These are phyloP conservation scores for Xylaria cubensis DNA, from an alignment of 495 filamentous ascomycete genomes.

Conservation along the genomic window DNA sequence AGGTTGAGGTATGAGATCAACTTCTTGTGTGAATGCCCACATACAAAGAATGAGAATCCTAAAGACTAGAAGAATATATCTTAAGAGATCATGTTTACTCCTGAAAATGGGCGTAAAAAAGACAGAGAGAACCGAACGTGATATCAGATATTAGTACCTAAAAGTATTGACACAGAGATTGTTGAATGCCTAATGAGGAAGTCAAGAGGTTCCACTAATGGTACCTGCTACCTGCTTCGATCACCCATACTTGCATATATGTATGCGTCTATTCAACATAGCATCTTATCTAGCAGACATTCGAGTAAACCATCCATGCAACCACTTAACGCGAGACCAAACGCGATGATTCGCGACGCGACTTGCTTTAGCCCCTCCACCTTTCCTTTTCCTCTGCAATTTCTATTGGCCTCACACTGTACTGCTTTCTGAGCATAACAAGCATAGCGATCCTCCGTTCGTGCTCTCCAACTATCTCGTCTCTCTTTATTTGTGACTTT, in stretches of 20 bases:
- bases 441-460: constrained; percentile 1
- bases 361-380: constrained; percentile 24
- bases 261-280: background rate
- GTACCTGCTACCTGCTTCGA: too few relatives aligned
- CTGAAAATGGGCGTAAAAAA: background rate
- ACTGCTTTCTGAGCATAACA: background rate
- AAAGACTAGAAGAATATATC: background rate
- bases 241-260: too few relatives aligned
- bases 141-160: background rate
- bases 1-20: background rate
- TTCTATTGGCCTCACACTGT: constrained; percentile 24
- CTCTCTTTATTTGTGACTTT: background rate
- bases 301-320: constrained; percentile 15
- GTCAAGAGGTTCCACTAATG: too few relatives aligned
- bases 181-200: too few relatives aligned
- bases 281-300: background rate
- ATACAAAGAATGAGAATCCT: background rate
- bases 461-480: background rate
- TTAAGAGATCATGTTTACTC: background rate
- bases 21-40: background rate
- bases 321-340: constrained; percentile 27
- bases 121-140: background rate
- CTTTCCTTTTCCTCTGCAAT: constrained; percentile 8
- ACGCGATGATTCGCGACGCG: constrained; percentile 27
- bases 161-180: background rate